Conservation (phyloP, 805 yeast species). For the Candida oleophila region DNA sequence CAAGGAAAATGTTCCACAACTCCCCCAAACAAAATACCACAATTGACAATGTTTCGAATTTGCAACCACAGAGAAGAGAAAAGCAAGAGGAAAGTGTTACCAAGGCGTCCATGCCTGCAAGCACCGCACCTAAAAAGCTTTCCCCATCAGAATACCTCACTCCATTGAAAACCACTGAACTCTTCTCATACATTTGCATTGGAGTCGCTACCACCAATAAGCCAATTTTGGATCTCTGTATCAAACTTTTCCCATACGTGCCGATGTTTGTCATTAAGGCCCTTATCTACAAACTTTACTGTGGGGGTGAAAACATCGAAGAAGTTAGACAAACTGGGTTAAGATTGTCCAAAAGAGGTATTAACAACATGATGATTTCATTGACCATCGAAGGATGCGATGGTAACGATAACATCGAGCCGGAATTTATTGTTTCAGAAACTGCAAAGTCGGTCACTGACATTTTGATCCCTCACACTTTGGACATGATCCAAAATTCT, state of each 20-base stretch:
- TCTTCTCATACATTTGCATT: slow-evolving; percentile 64
- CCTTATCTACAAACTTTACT: slow-evolving; percentile 77
- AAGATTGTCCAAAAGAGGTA: slow-evolving; percentile 67
- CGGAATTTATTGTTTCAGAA: slow-evolving; percentile 57
- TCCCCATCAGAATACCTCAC: slow-evolving; percentile 42
- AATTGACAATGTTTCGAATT: slow-evolving; percentile 1
- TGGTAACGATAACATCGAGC: slow-evolving; percentile 64
- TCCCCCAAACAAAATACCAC: slow-evolving; percentile 4
- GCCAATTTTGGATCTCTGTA: slow-evolving; percentile 57
- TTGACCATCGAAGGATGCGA: slow-evolving; percentile 91
- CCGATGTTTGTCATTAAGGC: slow-evolving; percentile 71
- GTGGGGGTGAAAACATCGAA: slow-evolving; percentile 80
- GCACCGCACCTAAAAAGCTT: not conserved
- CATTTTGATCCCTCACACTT: slow-evolving; percentile 71
- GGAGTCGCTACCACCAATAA: slow-evolving; percentile 70
- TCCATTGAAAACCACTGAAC: slow-evolving; percentile 51
- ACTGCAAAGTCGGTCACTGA: slow-evolving; percentile 66
- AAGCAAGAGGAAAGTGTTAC: not conserved
- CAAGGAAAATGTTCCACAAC: slow-evolving; percentile 3
- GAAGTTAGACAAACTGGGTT: slow-evolving; percentile 74
- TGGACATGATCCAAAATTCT: slow-evolving; percentile 48
- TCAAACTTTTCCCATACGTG: slow-evolving; percentile 66
- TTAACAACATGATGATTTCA: slow-evolving; percentile 93
- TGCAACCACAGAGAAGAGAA: not conserved
- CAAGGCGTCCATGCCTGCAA: not conserved